Evolutionary conservation across 2,329 filamentous ascomycete species (phyloP), one percentile per base, ranked within the genome.

Genomic region (Cercospora canescens): DNA sequence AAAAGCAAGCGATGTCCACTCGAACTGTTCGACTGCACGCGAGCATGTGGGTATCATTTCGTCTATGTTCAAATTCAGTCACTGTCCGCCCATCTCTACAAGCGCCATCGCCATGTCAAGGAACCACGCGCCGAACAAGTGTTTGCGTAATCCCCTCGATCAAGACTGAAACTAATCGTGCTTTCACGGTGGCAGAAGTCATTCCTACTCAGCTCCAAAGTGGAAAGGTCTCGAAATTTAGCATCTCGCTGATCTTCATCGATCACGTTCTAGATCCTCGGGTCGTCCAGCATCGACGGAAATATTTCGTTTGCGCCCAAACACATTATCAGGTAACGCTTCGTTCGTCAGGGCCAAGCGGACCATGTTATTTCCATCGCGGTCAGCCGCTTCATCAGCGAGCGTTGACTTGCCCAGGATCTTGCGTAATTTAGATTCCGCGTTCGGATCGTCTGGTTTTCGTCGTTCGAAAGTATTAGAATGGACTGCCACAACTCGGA

Each of bases 41-140:
- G 32, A 35, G n/a, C 52, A 18, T 34, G 52, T 57, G 61, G 61
- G 61, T 63, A 63, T 63, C 61, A 56, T 58, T 18, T 30, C 7
- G 26, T 63, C 61, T 63, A 63, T 57, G 28, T 56, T 58, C 37
- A 58, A 52, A 21, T n/a, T 18, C 28, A 54, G 16, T 30, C 60
- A 8, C 30, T 50, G 34, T 3, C 28, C 32, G 52, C 30, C 52
- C 8, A 14, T n/a, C 16, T 12, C 28, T 35, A 28, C n/a, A 35
- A 35, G 24, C 52, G 24, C 45, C 32, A 24, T 52, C 11, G 45
- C 24, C 26, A n/a, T 52, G 45, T 24, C 6, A 14, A 28, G 7
- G 4, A 52, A 8, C 24, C 45, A 30, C 16, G 6, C 12, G 24
- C 45, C 28, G 45, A 28, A n/a, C 14, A 6, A 2, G 2, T 52